Evolutionary conservation across 2,329 filamentous ascomycete species (phyloP), one percentile per base, ranked within the genome.

Genomic region (Nemania diffusa): DNA sequence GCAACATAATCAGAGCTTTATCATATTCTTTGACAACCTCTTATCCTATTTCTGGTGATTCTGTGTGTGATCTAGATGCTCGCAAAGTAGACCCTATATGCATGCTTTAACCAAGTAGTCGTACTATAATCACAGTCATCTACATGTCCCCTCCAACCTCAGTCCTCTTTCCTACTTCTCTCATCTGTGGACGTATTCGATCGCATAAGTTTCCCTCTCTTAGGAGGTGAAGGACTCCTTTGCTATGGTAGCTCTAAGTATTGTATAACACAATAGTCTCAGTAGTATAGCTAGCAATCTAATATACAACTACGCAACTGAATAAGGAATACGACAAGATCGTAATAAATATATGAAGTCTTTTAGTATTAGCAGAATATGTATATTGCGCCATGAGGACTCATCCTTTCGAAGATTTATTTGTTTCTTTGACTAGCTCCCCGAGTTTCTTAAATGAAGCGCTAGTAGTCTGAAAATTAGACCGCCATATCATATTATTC

Each of bases 1-100:
- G 70, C 72, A 64, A 68, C 64, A 70, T 63, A 68, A 65, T 56
- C 65, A 71, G 70, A 68, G 64, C 24, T 69, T 42, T 61, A 69
- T 64, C 62, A 37, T 64, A 69, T 65, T 72, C 69, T 73, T 69
- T 57, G 67, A 58, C 55, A 48, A 27, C n/a, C 20, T 42, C 9
- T 34, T 44, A 37, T 51, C 20, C 1, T 24, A 5, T 17, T 40
- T 24, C 9, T 50, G 0, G 32, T 58, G 40, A 66, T 57, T 44
- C 3, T 22, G 5, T 59, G 34, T 44, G 34, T 57, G 34, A 64
- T 40, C 17, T 61, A 15, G 15, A 15, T 32, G 29, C n/a, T 37
- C 32, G 13, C 26, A 17, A 26, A 26, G 37, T 63, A 51, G 8
- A 29, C 20, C 22, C 46, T 17, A 17, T 29, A 15, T n/a, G 20